These are phyloP conservation scores for Xylaria grammica DNA, from an alignment of 495 filamentous ascomycete genomes.

Conservation along the genomic window DNA sequence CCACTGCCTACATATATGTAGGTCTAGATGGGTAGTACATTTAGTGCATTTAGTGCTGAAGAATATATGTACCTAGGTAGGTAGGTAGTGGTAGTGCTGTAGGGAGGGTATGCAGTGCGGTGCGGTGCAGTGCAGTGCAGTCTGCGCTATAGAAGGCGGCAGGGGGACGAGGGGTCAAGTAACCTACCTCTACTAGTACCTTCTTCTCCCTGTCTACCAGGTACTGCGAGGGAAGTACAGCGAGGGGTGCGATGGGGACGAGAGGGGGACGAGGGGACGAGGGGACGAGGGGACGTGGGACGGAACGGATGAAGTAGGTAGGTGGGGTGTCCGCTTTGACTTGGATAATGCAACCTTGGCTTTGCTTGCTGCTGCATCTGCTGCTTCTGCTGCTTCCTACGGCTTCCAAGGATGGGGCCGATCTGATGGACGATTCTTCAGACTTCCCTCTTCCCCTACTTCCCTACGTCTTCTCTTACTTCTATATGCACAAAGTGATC, in stretches of 20 bases:
- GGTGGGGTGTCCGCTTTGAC: not conserved
- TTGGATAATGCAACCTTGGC: not conserved
- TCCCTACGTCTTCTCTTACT: too few relatives aligned
- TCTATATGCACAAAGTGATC: not conserved
- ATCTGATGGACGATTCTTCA: not conserved
- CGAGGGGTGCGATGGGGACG: too few relatives aligned
- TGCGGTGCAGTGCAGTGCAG: too few relatives aligned
- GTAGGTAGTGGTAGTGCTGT: too few relatives aligned
- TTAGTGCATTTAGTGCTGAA: too few relatives aligned
- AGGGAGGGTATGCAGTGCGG: too few relatives aligned
- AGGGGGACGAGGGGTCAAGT: too few relatives aligned
- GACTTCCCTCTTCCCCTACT: not conserved
- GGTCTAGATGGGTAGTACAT: not conserved
- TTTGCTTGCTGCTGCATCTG: not conserved
- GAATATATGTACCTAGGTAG: not conserved
- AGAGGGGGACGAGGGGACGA: not conserved
- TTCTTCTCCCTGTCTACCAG: too few relatives aligned
- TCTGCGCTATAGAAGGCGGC: too few relatives aligned
- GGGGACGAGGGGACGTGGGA: not conserved
- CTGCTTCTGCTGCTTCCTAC: too few relatives aligned
- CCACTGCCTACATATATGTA: not conserved
- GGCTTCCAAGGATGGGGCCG: not conserved
- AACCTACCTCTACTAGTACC: too few relatives aligned
- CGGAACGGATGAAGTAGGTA: not conserved
- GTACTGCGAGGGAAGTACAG: too few relatives aligned